phyloP scores from a whole-genome alignment of 176 grass and related monocot species.

The Oryza australiensis region DNA sequence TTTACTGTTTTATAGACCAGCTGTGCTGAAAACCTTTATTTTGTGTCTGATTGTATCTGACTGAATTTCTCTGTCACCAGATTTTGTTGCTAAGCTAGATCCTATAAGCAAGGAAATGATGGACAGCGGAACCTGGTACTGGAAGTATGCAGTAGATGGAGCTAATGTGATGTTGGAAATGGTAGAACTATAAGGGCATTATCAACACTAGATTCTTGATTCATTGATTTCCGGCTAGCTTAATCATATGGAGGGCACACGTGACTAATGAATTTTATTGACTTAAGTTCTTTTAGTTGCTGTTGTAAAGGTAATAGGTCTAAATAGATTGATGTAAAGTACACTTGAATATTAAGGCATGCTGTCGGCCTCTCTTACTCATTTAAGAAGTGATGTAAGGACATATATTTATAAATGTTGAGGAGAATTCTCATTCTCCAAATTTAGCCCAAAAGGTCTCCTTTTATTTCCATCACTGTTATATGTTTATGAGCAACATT shows the following conservation, averaged over 20 bases:
- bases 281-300: constrained; percentile 35
- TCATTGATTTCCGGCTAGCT: constrained; percentile 45
- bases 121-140: constrained; percentile 77
- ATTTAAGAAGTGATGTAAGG: constrained; percentile 35
- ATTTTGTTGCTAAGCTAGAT: constrained; percentile 63
- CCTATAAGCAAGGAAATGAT: constrained; percentile 52
- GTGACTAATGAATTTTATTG: constrained; percentile 22
- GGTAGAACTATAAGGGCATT: constrained; percentile 54
- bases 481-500: neutral
- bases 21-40: neutral
- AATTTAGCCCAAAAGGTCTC: neutral
- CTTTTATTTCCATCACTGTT: constrained; percentile 16
- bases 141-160: constrained; percentile 67
- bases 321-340: constrained; percentile 26
- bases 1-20: neutral
- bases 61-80: constrained; percentile 42
- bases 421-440: constrained; percentile 44
- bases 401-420: constrained; percentile 15
- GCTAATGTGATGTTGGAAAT: constrained; percentile 75
- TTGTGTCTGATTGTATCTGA: constrained; percentile 1
- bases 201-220: constrained; percentile 50
- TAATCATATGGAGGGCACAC: constrained; percentile 10
- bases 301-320: constrained; percentile 32
- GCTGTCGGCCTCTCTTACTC: constrained; percentile 4
- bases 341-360: constrained; percentile 17